Conservation (phyloP, 257 asterid species). For the Solanum habrochaites region DNA sequence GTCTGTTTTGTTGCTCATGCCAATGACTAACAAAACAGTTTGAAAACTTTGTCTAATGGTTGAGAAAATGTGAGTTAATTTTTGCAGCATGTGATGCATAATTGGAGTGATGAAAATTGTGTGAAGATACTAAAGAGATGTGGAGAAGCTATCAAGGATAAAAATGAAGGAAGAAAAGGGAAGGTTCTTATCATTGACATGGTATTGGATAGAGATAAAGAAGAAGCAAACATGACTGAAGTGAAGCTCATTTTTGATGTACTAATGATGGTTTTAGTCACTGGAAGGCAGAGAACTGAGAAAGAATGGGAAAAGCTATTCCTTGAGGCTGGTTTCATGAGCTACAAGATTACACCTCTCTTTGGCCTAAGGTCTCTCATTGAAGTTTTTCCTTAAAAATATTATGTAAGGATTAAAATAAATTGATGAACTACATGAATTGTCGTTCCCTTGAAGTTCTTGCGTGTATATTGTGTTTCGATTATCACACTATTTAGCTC, state of each 20-base stretch:
- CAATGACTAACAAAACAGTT: background rate
- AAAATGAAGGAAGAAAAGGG: background rate
- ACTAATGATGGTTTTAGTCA: background rate
- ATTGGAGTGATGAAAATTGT: conserved; percentile 1
- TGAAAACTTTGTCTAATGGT: background rate
- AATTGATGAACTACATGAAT: background rate
- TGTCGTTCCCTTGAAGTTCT: background rate
- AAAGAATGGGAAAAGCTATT: conserved; percentile 3
- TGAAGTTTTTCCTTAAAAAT: conserved; percentile 9
- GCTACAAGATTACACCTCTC: background rate
- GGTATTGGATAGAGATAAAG: background rate
- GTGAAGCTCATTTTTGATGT: conserved; percentile 1
- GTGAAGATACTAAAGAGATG: conserved; percentile 1
- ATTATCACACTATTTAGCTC: background rate
- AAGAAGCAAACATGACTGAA: background rate
- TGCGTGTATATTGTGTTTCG: background rate
- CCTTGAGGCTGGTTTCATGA: conserved; percentile 1
- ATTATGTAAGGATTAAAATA: background rate
- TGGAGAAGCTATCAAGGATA: background rate
- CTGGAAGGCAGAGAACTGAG: conserved; percentile 6
- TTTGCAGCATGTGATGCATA: background rate
- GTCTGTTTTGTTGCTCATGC: background rate
- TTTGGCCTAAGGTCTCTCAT: conserved; percentile 6
- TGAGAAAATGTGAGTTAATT: background rate
- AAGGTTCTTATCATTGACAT: background rate